Evolutionary conservation across 352 stramenopile genomes (phyloP), one percentile per base, ranked within the genome.

Genomic region (Globisporangium camurandrum): DNA sequence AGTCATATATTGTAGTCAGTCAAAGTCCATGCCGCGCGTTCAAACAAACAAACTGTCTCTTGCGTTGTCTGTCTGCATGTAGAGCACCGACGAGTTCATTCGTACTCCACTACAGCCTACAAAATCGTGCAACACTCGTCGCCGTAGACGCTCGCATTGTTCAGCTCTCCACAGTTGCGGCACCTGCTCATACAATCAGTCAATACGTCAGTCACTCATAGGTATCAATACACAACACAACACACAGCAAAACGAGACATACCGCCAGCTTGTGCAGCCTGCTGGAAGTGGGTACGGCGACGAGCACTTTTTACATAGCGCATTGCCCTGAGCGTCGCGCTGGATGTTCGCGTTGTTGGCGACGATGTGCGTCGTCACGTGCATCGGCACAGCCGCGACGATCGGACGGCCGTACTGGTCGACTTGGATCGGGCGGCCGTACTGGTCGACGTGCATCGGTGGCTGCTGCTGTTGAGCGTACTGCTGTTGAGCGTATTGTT

Each of bases 141-240:
- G 49, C 78, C 78, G 51, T 86, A 86, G 20, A 82, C 58, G 47
- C 79, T 90, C 28, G 79, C 79, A 47, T 88, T 90, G 59, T 90
- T 90, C 24, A 90, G 62, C 33, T 88, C 66, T 17, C 74, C 69
- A 48, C 79, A 90, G 38, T 61, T 77, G 43, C 75, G 75, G 61
- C 79, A 90, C 47, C 75, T 69, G 39, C 16, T 17, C 41, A 54
- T 23, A 44, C 20, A 49, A 12, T 56, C 11, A 59, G 22, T 40
- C 34, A 46, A 20, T 7, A 54, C 17, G n/a, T 4, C 4, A 22
- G 20, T 1, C 11, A 19, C 22, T 28, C n/a, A n/a, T n/a, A n/a
- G n/a, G n/a, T 0, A 7, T 22, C 9, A n/a, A 14, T 3, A 16
- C 31, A 14, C n/a, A 16, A 12, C 10, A 10, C 31, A 26, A 54